Percentiles rank a stretch among this genome's conserved stretches.
Evolutionary conservation across 192 early-diverging fungal species (phyloP).

Genomic region (Geranomyces variabilis): DNA sequence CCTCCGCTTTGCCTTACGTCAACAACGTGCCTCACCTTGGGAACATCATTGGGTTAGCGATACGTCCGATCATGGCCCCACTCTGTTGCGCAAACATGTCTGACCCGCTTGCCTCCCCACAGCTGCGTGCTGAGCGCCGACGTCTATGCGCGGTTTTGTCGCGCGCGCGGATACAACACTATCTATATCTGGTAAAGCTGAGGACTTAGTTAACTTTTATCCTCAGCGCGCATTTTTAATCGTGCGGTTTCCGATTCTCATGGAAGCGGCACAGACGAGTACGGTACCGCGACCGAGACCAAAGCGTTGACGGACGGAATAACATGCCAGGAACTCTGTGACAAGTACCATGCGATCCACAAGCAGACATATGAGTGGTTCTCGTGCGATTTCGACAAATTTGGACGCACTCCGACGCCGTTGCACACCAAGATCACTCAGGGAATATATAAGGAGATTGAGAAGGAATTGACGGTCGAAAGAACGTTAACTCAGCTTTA

Average conservation of each 20-base stretch:
- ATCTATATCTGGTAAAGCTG: slow-evolving; percentile 71
- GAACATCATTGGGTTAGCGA: slow-evolving; percentile 97
- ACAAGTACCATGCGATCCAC: slow-evolving; percentile 93
- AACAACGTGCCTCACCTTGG: slow-evolving; percentile 99
- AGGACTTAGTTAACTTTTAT: no score
- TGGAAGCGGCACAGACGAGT: slow-evolving; percentile 92
- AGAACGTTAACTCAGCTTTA: slow-evolving; percentile 85
- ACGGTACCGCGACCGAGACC: slow-evolving; percentile 98
- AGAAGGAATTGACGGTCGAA: slow-evolving; percentile 72
- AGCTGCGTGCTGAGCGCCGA: slow-evolving; percentile 97
- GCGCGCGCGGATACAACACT: slow-evolving; percentile 86
- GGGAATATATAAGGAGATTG: slow-evolving; percentile 78
- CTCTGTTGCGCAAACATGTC: background rate
- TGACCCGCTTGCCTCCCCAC: slow-evolving; percentile 57
- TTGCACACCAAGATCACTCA: slow-evolving; percentile 68
- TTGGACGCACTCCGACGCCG: slow-evolving; percentile 82
- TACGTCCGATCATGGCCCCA: slow-evolving; percentile 36
- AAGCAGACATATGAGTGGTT: slow-evolving; percentile 94
- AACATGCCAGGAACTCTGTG: slow-evolving; percentile 89
- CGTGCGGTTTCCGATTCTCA: no score
- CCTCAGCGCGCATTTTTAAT: no score
- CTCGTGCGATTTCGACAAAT: slow-evolving; percentile 89
- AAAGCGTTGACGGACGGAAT: slow-evolving; percentile 93
- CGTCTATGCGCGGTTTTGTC: slow-evolving; percentile 91
- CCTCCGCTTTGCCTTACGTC: slow-evolving; percentile 94